A percentile compares a stretch with the other conserved stretches of the same genome.
Conservation (phyloP, 805 yeast species). For the Metschnikowia cubensis region DNA sequence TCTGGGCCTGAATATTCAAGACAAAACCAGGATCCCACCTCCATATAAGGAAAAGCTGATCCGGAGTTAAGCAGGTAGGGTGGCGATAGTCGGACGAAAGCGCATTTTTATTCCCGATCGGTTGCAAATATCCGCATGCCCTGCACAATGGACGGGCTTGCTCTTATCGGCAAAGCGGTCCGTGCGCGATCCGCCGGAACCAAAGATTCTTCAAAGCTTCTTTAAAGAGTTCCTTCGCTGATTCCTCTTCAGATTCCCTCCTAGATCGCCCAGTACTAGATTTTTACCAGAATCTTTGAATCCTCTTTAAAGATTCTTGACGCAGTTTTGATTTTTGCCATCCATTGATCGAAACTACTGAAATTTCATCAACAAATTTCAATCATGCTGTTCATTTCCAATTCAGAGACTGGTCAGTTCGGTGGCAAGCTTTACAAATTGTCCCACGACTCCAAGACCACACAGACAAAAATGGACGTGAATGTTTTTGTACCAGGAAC, state of each 20-base stretch:
- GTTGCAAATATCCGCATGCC: constrained; percentile 1
- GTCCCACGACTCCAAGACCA: constrained; percentile 62
- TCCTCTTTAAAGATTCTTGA: too few relatives aligned
- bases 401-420: constrained; percentile 54
- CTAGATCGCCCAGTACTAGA: too few relatives aligned
- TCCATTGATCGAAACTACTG: background rate
- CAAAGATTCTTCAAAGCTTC: too few relatives aligned
- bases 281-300: too few relatives aligned
- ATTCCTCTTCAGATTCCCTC: too few relatives aligned
- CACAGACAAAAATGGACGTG: constrained; percentile 74
- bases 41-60: too few relatives aligned
- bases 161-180: background rate
- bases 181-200: background rate
- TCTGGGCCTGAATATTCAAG: too few relatives aligned
- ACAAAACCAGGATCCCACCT: too few relatives aligned
- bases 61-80: too few relatives aligned
- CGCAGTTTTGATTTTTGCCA: background rate
- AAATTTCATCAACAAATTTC: background rate
- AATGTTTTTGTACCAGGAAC: constrained; percentile 74
- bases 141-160: constrained; percentile 1
- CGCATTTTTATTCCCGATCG: background rate
- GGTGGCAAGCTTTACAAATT: constrained; percentile 77
- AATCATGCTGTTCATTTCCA: constrained; percentile 47
- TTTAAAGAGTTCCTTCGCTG: too few relatives aligned
- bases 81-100: background rate